Evolutionary conservation across 1,284 basidiomycete species (phyloP).

Genomic region (Ustilago esculenta): DNA sequence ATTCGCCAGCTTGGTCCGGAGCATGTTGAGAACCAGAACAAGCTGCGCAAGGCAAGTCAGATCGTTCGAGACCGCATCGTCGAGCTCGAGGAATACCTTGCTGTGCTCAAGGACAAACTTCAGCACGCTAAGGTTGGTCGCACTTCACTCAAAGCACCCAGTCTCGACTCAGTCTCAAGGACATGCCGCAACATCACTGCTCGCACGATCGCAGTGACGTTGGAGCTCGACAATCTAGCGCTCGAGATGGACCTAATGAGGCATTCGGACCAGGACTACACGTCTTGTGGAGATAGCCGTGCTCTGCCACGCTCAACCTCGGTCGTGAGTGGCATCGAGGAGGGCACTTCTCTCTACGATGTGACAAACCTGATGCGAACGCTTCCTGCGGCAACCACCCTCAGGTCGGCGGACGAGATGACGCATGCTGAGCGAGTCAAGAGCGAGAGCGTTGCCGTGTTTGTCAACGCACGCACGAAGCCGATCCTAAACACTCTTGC

Average conservation of each 20-base stretch:
- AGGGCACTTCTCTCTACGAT: conserved; percentile 15
- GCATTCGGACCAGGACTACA: conserved; percentile 3
- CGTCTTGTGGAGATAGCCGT: conserved; percentile 8
- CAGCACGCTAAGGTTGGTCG: conserved; percentile 75
- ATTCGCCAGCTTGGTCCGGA: conserved; percentile 85
- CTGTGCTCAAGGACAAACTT: conserved; percentile 76
- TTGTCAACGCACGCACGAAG: conserved; percentile 38
- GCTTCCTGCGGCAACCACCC: conserved; percentile 25
- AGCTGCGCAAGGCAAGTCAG: conserved; percentile 78
- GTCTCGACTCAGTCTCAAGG: conserved; percentile 82
- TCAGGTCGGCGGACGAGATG: conserved; percentile 27
- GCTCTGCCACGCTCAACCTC: conserved; percentile 27
- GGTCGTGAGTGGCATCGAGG: conserved; percentile 23
- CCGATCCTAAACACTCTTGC: conserved; percentile 43
- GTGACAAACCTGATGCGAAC: conserved; percentile 22
- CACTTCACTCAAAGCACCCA: conserved; percentile 75
- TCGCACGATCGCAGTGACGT: conserved; percentile 72
- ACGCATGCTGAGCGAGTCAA: conserved; percentile 25
- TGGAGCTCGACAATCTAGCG: conserved; percentile 73
- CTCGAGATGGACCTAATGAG: conserved; percentile 70
- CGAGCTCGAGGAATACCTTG: conserved; percentile 79
- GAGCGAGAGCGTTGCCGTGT: conserved; percentile 32
- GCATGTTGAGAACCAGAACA: conserved; percentile 81
- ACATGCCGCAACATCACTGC: conserved; percentile 82
- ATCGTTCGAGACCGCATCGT: conserved; percentile 76